A percentile compares a stretch with the other conserved stretches of the same genome.
phyloP scores from a whole-genome alignment of 1,284 basidiomycete species.

The Ustilago vetiveriae region DNA sequence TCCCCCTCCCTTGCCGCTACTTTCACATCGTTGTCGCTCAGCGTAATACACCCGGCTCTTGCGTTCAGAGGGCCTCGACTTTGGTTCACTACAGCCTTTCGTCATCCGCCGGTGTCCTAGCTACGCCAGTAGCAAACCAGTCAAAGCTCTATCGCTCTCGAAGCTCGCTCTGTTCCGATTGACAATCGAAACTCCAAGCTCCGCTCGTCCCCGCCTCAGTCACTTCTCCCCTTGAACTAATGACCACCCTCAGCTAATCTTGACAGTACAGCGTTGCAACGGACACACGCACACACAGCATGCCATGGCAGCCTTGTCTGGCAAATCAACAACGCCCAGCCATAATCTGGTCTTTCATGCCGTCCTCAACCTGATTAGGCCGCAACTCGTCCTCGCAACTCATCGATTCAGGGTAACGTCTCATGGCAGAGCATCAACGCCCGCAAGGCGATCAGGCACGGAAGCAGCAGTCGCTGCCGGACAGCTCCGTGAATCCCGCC shows the following conservation, averaged over 20 bases:
- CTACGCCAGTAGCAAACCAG: background rate
- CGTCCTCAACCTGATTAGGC: background rate
- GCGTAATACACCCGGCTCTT: no score
- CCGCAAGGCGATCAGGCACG: no score
- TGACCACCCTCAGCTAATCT: no score
- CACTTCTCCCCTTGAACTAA: no score
- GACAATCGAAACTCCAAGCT: constrained; percentile 1
- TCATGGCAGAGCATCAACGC: no score
- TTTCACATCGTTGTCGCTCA: no score
- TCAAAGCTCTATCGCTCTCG: constrained; percentile 5
- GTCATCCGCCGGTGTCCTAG: background rate
- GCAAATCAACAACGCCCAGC: background rate
- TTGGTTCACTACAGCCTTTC: no score
- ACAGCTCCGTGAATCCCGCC: constrained; percentile 1
- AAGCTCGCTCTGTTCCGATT: background rate
- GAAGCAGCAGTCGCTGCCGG: background rate
- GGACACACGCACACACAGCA: background rate
- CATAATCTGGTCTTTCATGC: constrained; percentile 4
- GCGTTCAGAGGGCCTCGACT: no score
- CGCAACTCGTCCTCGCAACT: background rate
- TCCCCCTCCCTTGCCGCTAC: no score
- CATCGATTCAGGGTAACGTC: no score
- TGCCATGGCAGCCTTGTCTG: constrained; percentile 7
- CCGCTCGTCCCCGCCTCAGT: constrained; percentile 5
- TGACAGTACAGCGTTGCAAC: no score